A percentile compares a stretch with the other conserved stretches of the same genome.
Evolutionary conservation across 202 grass and related monocot genomes (phyloP).

Genomic region (Schoenoplectus tabernaemontani): DNA sequence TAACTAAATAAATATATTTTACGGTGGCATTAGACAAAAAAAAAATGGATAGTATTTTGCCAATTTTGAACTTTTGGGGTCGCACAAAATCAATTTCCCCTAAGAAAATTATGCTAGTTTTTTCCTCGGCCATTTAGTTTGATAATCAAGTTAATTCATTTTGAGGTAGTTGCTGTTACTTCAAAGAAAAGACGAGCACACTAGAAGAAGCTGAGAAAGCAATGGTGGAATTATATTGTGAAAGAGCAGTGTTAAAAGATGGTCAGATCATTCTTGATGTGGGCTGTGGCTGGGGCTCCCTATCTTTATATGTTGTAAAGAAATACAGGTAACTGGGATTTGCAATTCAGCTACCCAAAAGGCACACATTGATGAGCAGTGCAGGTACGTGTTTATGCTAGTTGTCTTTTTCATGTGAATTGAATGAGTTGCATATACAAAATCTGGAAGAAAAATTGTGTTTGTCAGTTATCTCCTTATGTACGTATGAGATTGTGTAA

Average conservation of each 20-base stretch:
- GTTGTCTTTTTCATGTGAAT: neutral
- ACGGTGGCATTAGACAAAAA: too few species aligned
- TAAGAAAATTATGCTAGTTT: neutral
- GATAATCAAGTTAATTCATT: slow-evolving; percentile 5
- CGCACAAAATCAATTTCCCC: too few species aligned
- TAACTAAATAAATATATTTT: too few species aligned
- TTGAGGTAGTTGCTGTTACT: slow-evolving; percentile 69
- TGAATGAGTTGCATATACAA: neutral
- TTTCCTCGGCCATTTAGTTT: neutral
- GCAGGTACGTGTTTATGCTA: slow-evolving; percentile 38
- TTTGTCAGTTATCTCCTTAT: neutral
- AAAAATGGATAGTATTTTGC: too few species aligned
- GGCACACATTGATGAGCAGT: slow-evolving; percentile 67
- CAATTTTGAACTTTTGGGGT: too few species aligned
- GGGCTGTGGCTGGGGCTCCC: slow-evolving; percentile 91
- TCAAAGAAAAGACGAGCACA: slow-evolving; percentile 51
- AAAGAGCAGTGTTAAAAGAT: slow-evolving; percentile 74
- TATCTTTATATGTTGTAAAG: slow-evolving; percentile 70
- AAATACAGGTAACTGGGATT: slow-evolving; percentile 80
- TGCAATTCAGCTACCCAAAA: slow-evolving; percentile 92
- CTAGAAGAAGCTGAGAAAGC: slow-evolving; percentile 78
- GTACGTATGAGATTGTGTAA: too few species aligned
- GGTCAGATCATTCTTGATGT: slow-evolving; percentile 75
- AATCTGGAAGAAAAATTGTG: neutral
- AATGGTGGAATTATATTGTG: slow-evolving; percentile 83